Conservation (phyloP, 257 asterid genomes). For the Solanum habrochaites region DNA sequence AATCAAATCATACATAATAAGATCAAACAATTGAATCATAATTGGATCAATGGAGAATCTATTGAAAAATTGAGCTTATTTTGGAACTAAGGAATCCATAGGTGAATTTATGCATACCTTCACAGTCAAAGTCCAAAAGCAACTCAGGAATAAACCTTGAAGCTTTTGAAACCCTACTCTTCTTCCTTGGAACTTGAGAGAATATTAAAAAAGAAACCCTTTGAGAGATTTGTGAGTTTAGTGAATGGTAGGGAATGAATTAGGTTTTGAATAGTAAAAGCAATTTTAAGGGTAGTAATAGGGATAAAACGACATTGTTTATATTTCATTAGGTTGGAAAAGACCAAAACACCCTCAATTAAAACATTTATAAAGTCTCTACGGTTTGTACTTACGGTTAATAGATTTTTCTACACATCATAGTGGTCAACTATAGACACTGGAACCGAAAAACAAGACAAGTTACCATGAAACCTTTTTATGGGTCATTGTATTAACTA, state of each 20-base stretch:
- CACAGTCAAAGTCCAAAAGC: background rate
- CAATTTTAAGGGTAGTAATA: too few species aligned
- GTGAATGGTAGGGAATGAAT: background rate
- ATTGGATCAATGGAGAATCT: background rate
- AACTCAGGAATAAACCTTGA: background rate
- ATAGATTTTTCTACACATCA: background rate
- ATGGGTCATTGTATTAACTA: background rate
- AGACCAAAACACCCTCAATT: background rate
- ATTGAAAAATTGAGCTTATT: too few species aligned
- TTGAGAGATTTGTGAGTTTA: background rate
- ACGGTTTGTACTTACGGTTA: too few species aligned
- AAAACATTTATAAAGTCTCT: too few species aligned
- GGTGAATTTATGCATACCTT: background rate
- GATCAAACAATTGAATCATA: background rate
- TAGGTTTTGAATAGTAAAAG: background rate
- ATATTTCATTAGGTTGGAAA: background rate
- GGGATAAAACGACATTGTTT: background rate
- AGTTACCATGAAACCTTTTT: background rate
- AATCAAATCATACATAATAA: too few species aligned
- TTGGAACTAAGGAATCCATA: background rate
- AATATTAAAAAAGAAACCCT: background rate
- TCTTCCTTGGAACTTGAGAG: background rate
- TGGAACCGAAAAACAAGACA: background rate
- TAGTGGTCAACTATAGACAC: background rate
- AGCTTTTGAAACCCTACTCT: background rate